phyloP scores from a whole-genome alignment of 305 asterid species.

The Fraxinus xanthoxyloides region DNA sequence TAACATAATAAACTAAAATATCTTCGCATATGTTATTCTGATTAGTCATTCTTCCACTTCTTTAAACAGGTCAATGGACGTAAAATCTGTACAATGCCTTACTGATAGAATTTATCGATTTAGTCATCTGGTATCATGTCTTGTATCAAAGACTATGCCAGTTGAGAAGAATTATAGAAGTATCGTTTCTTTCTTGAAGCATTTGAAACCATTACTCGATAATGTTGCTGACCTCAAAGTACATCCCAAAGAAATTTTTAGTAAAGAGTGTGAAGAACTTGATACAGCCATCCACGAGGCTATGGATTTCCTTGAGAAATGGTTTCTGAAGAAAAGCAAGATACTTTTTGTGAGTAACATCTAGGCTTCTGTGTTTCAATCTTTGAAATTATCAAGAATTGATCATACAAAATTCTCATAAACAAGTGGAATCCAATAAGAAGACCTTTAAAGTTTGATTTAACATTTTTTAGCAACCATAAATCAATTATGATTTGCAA shows the following conservation, averaged over 20 bases:
- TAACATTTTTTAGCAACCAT: neutral
- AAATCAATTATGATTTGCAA: neutral
- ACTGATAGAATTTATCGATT: constrained; percentile 78
- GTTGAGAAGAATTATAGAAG: constrained; percentile 55
- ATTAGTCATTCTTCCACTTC: neutral
- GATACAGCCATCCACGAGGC: constrained; percentile 72
- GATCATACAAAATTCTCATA: neutral
- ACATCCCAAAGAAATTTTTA: constrained; percentile 45
- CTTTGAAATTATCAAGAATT: neutral
- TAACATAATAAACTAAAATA: too few species aligned
- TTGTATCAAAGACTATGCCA: constrained; percentile 52
- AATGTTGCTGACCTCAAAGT: constrained; percentile 41
- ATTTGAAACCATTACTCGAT: constrained; percentile 69
- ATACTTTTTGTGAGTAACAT: constrained; percentile 66
- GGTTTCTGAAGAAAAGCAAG: constrained; percentile 89
- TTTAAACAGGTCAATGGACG: constrained; percentile 69
- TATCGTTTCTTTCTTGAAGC: constrained; percentile 57
- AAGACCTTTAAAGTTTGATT: neutral
- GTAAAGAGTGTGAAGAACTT: constrained; percentile 66
- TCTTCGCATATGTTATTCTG: neutral
- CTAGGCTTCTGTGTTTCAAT: neutral
- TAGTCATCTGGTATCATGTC: constrained; percentile 71
- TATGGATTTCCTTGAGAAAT: constrained; percentile 77
- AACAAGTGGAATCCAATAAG: neutral
- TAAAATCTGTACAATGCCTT: constrained; percentile 68